Base-by-base conservation (phyloP, 192 early-diverging fungal species). In the Lobosporangium transversale region DNA sequence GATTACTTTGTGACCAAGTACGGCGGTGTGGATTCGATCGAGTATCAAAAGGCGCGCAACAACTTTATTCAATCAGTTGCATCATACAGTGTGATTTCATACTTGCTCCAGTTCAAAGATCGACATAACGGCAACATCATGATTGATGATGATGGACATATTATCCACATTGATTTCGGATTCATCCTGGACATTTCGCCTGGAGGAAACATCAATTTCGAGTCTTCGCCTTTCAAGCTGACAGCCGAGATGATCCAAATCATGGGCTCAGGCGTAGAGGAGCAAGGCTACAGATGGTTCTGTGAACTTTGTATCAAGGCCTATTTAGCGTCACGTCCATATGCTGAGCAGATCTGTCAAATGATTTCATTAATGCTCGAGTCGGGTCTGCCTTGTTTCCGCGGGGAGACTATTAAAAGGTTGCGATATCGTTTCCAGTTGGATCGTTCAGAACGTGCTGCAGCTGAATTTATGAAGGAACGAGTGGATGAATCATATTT, bases 91-190 rank as follows among this genome's bases (percentile, higher is more conserved):
- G 87, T 99, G 24, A 89, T 98, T 15, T 87, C 95, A 53, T 99
- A 94, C 80, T 47, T 99, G 59, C 84, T 99, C 26, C 97, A 98
- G 78, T 94, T 99, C 83, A 98, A 98, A 80, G 98, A 99, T 85
- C 86, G 97, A 24, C 97, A 99, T 79, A 99, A 99, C 81, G 97
- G 97, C 51, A 99, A 99, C 83, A 98, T 99, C 67, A 98, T 99
- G 98, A 87, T 98, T 59, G 98, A 99, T 62, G 89, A 94, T 58
- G 85, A 93, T 59, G 98, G 98, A 0, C 95, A 99, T 75, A 90
- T 98, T 27, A 84, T 99, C 70, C 98, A 99, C 81, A 98, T 99
- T 62, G 97, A 99, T 80, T 99, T 99, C 70, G 98, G 98, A 17
- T 99, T 98, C 75, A 97, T 99, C 62, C 85, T 99, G 48, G 95